Conservation (phyloP, 148 eudicot genomes). For the Dysphania ambrosioides region DNA sequence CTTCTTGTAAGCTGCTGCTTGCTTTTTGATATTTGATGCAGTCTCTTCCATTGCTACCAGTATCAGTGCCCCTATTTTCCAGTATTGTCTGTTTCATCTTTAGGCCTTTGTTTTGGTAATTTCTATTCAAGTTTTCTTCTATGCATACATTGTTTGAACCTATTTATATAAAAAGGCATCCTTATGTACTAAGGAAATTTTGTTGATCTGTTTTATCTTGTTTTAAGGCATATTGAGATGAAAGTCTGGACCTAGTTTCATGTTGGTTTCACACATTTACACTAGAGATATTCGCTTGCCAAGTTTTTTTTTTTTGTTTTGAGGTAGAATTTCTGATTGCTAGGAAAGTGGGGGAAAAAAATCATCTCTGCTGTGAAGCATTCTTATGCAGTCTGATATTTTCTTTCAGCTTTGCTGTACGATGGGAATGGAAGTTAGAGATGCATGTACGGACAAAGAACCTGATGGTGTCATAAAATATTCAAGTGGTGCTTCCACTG, state of each 20-base stretch:
- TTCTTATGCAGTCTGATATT: neutral
- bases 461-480: conserved; percentile 46
- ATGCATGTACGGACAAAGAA: conserved; percentile 57
- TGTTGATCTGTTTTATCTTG: neutral
- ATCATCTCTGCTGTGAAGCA: neutral
- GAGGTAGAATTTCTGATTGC: neutral
- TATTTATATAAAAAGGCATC: neutral
- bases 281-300: no score
- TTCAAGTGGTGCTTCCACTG: conserved; percentile 35
- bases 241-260: neutral
- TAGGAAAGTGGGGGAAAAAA: neutral
- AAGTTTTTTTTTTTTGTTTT: neutral
- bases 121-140: neutral
- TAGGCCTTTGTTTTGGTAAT: no score
- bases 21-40: neutral
- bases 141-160: neutral
- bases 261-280: no score
- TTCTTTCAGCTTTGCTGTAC: conserved; percentile 31
- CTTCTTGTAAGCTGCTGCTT: neutral
- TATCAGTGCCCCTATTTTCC: no score
- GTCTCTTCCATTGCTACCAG: neutral
- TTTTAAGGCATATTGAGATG: neutral
- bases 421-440: conserved; percentile 62
- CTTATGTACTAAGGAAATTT: neutral
- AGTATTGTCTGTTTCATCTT: no score